A percentile compares a stretch with the other conserved stretches of the same genome.
Conservation (phyloP, 2,329 filamentous ascomycete genomes). For the Aspergillus fructus region DNA sequence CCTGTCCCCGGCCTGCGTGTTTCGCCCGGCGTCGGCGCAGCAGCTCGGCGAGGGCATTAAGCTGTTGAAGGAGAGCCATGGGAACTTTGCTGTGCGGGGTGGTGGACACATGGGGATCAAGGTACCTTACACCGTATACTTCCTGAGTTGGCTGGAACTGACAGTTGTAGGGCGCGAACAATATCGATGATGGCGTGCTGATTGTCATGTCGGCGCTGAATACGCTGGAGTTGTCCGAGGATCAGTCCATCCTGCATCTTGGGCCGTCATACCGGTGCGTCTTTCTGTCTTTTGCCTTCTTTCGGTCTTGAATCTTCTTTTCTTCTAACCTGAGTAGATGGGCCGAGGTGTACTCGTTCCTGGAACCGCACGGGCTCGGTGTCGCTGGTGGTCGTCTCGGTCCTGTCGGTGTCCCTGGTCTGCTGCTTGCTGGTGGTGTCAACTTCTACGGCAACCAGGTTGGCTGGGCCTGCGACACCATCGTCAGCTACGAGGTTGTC, state of each 20-base stretch:
- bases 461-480: conserved; percentile 29
- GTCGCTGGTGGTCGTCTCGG: conserved; percentile 28
- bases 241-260: conserved; percentile 29
- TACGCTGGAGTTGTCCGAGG: conserved; percentile 25
- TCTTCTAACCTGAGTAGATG: conserved; percentile 22
- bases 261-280: conserved; percentile 29
- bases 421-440: conserved; percentile 29
- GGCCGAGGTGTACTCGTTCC: conserved; percentile 35
- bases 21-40: conserved; percentile 28
- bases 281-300: too few species aligned
- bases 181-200: conserved; percentile 34
- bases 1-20: conserved; percentile 33
- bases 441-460: conserved; percentile 31
- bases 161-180: conserved; percentile 28
- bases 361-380: conserved; percentile 20
- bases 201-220: conserved; percentile 34
- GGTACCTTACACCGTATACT: conserved; percentile 10
- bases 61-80: conserved; percentile 20
- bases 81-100: conserved; percentile 34
- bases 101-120: conserved; percentile 37
- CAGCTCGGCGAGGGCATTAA: conserved; percentile 27
- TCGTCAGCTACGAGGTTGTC: conserved; percentile 36
- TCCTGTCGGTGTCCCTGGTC: conserved; percentile 30
- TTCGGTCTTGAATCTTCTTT: not conserved
- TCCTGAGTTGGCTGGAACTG: too few species aligned